phyloP scores from a whole-genome alignment of 768 basidiomycete genomes.

The Xerocomellus dryophilus region DNA sequence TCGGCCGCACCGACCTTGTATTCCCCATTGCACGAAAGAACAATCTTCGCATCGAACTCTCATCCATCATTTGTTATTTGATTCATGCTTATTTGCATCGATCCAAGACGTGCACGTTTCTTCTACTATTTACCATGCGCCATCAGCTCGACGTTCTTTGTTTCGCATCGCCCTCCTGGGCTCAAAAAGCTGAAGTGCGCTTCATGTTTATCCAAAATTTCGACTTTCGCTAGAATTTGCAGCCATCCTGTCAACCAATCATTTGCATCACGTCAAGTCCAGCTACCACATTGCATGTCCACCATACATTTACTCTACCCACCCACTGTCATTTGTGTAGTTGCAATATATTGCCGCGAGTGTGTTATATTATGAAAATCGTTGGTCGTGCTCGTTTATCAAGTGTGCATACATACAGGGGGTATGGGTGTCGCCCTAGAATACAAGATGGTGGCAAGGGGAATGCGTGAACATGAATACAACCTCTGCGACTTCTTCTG shows the following conservation, averaged over 20 bases:
- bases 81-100: conserved; percentile 35
- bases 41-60: conserved; percentile 36
- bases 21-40: conserved; percentile 25
- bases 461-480: conserved; percentile 13
- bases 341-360: conserved; percentile 27
- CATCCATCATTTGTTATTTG: conserved; percentile 28
- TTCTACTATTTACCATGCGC: conserved; percentile 28
- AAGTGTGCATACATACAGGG: conserved; percentile 5
- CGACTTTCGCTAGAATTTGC: conserved; percentile 26
- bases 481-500: neutral
- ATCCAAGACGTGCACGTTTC: conserved; percentile 30
- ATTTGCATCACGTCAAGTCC: conserved; percentile 28
- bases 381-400: neutral
- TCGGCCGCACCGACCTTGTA: conserved; percentile 18
- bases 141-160: conserved; percentile 25
- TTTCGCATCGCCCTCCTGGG: conserved; percentile 20
- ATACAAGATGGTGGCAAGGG: conserved; percentile 21
- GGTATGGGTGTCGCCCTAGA: conserved; percentile 18
- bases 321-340: conserved; percentile 31
- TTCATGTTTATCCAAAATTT: conserved; percentile 25
- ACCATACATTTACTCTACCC: conserved; percentile 24
- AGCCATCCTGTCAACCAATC: conserved; percentile 20
- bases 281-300: conserved; percentile 22
- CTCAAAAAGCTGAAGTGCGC: conserved; percentile 29
- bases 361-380: conserved; percentile 16